Percentiles rank a stretch among this genome's conserved stretches.
Conservation (phyloP, 1,284 basidiomycete species). For the Rhodotorula sp. region DNA sequence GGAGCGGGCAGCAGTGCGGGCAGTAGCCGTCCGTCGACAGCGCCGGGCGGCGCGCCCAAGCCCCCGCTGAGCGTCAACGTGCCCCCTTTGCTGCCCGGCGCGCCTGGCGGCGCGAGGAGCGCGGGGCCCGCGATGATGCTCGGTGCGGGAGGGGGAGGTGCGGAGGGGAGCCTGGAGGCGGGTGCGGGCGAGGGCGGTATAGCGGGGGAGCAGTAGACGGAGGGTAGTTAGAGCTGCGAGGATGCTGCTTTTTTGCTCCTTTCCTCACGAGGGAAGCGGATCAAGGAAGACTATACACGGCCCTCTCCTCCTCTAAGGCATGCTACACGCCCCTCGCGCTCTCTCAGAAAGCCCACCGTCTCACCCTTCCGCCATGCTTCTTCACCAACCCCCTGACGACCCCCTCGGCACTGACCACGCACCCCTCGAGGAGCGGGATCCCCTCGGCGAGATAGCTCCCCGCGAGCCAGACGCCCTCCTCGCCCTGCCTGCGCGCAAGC, state of each 20-base stretch:
- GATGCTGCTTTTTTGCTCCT: no score
- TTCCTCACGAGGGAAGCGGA: no score
- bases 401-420: constrained; percentile 63
- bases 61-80: not conserved
- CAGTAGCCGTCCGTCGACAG: not conserved
- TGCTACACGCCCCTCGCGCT: not conserved
- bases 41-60: not conserved
- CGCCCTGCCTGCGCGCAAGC: not conserved
- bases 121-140: not conserved
- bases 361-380: not conserved
- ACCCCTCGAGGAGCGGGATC: constrained; percentile 67
- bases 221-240: no score
- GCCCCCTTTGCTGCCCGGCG: not conserved
- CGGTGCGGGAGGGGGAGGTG: no score
- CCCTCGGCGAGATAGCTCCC: constrained; percentile 61
- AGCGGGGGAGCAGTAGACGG: no score
- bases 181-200: no score
- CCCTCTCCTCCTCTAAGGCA: not conserved
- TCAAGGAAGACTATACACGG: not conserved
- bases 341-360: not conserved
- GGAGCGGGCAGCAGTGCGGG: not conserved
- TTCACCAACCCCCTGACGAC: constrained; percentile 51
- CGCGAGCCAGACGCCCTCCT: constrained; percentile 60
- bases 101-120: not conserved
- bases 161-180: no score